A percentile compares a stretch with the other conserved stretches of the same genome.
phyloP scores from a whole-genome alignment of 2,329 filamentous ascomycete species.

The Hysterium pulicare region DNA sequence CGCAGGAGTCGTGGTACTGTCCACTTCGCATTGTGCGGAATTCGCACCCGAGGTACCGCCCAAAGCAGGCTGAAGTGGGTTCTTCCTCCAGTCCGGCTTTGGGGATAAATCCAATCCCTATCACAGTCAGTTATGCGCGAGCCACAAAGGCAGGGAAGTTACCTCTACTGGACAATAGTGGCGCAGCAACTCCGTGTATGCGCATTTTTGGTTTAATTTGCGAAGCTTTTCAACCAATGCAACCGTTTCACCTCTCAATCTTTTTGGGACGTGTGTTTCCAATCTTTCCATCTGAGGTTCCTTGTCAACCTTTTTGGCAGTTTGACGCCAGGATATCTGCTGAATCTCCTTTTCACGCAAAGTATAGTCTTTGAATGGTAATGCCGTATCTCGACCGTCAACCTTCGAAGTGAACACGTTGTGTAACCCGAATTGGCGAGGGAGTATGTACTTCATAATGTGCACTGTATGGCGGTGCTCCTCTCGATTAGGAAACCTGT shows the following conservation, averaged over 20 bases:
- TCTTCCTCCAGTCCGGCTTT: constrained; percentile 24
- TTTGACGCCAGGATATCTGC: constrained; percentile 20
- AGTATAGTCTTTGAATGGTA: constrained; percentile 80
- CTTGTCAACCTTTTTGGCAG: constrained; percentile 15
- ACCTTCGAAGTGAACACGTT: constrained; percentile 81
- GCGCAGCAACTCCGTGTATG: constrained; percentile 73
- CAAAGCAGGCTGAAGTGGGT: constrained; percentile 15
- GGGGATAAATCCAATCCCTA: constrained; percentile 25
- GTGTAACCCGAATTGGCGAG: constrained; percentile 81
- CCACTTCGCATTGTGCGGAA: constrained; percentile 8
- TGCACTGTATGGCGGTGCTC: constrained; percentile 59
- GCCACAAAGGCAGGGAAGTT: background rate
- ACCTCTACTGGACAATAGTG: constrained; percentile 70
- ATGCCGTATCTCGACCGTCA: constrained; percentile 62
- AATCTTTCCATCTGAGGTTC: constrained; percentile 29
- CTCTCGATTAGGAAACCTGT: constrained; percentile 57
- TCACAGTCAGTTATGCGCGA: constrained; percentile 13
- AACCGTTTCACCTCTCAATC: constrained; percentile 62
- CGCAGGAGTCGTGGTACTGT: background rate
- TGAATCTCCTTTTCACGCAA: constrained; percentile 78
- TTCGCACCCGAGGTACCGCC: constrained; percentile 6
- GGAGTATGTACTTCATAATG: constrained; percentile 90
- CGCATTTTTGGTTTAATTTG: constrained; percentile 67
- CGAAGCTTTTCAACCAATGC: constrained; percentile 67
- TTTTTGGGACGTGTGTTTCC: constrained; percentile 52